These are phyloP conservation scores for Pseudozyma thailandica DNA, from an alignment of 1,284 basidiomycete genomes.

Conservation along the genomic window DNA sequence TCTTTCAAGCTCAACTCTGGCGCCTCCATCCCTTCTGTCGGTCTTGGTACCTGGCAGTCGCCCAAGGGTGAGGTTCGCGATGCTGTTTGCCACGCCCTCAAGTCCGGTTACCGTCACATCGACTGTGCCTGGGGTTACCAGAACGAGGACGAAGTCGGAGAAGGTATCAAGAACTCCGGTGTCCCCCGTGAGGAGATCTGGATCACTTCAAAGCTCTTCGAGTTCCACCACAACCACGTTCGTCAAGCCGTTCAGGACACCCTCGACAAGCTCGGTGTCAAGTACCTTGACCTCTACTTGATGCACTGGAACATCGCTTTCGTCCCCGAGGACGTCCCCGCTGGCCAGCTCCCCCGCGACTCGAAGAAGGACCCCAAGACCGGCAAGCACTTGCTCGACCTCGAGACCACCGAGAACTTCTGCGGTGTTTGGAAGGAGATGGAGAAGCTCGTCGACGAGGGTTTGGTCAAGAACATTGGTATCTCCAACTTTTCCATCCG, in stretches of 20 bases:
- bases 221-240: conserved; percentile 71
- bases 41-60: conserved; percentile 55
- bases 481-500: conserved; percentile 70
- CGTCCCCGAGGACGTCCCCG: conserved; percentile 52
- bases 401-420: conserved; percentile 70
- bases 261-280: conserved; percentile 77
- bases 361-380: conserved; percentile 61
- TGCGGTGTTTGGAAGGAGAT: conserved; percentile 51
- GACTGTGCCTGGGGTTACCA: conserved; percentile 61
- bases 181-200: conserved; percentile 82
- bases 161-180: conserved; percentile 79
- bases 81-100: conserved; percentile 69
- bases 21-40: conserved; percentile 54
- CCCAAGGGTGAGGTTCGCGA: conserved; percentile 71
- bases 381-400: conserved; percentile 76
- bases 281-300: conserved; percentile 83
- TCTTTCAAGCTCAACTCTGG: conserved; percentile 57
- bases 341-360: conserved; percentile 51
- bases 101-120: conserved; percentile 61
- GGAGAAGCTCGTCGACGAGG: conserved; percentile 61
- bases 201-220: conserved; percentile 85
- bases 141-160: conserved; percentile 87
- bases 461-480: conserved; percentile 72
- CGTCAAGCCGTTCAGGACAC: conserved; percentile 77
- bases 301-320: conserved; percentile 76